Evolutionary conservation across 805 yeast species (phyloP).

Genomic region (Saturnispora zaruensis): DNA sequence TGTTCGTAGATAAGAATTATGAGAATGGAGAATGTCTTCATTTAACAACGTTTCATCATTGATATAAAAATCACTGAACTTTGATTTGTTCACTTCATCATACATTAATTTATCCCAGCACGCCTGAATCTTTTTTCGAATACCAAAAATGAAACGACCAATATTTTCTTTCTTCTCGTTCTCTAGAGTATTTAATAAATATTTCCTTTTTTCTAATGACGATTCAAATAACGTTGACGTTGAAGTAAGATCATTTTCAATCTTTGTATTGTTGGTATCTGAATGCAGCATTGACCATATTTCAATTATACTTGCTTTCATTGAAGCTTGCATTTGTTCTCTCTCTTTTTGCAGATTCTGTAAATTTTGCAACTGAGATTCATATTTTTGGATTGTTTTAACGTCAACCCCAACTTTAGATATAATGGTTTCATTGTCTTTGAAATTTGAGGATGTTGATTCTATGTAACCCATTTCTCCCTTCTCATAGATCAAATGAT

Average conservation of each 20-base stretch:
- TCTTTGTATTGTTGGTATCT: constrained; percentile 27
- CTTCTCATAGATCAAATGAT: constrained; percentile 8
- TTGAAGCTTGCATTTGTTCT: constrained; percentile 25
- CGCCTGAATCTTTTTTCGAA: constrained; percentile 49
- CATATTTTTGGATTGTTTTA: constrained; percentile 13
- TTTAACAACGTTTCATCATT: constrained; percentile 35
- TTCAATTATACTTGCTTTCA: constrained; percentile 25
- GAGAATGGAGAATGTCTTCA: constrained; percentile 52
- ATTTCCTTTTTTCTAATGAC: constrained; percentile 42
- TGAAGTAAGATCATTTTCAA: constrained; percentile 29
- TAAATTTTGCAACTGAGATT: constrained; percentile 16
- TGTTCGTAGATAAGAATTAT: constrained; percentile 51
- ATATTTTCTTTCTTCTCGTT: constrained; percentile 55
- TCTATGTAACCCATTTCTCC: constrained; percentile 8
- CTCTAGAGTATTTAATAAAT: constrained; percentile 50
- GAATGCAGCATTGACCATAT: constrained; percentile 37
- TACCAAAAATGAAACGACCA: constrained; percentile 56
- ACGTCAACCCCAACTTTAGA: constrained; percentile 20
- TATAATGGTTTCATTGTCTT: constrained; percentile 16
- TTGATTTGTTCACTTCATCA: constrained; percentile 40
- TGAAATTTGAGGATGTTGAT: constrained; percentile 2
- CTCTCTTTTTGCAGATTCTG: constrained; percentile 29
- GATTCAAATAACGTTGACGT: constrained; percentile 41
- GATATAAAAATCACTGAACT: constrained; percentile 37
- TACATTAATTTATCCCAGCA: constrained; percentile 59